Percentiles rank a stretch among this genome's conserved stretches.
phyloP scores from a whole-genome alignment of 352 stramenopile genomes.

The Peronospora tabacina region DNA sequence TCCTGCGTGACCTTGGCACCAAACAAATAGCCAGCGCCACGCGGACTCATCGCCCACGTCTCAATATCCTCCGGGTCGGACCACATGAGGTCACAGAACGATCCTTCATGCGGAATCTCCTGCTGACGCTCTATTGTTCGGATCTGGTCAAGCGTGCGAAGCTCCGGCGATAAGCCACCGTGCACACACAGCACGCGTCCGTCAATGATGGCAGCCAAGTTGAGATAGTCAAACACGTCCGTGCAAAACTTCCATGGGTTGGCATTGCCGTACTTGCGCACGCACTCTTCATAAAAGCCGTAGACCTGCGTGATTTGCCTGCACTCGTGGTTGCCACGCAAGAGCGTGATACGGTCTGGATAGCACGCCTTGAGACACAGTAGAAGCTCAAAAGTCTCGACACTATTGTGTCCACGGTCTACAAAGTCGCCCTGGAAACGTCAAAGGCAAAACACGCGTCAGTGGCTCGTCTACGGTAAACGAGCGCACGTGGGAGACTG shows the following conservation, averaged over 20 bases:
- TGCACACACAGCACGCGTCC: slow-evolving; percentile 89
- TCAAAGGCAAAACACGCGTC: slow-evolving; percentile 5
- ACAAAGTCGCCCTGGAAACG: slow-evolving; percentile 78
- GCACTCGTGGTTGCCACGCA: slow-evolving; percentile 87
- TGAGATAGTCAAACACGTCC: slow-evolving; percentile 95
- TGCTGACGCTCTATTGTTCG: slow-evolving; percentile 94
- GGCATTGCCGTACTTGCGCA: slow-evolving; percentile 95
- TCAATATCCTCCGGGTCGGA: slow-evolving; percentile 94
- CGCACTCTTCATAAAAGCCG: slow-evolving; percentile 96
- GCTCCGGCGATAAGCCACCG: slow-evolving; percentile 91
- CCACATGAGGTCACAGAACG: slow-evolving; percentile 98
- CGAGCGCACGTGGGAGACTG: too few species aligned
- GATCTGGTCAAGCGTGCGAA: slow-evolving; percentile 93
- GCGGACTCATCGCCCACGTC: slow-evolving; percentile 85
- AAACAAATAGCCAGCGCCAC: slow-evolving; percentile 84
- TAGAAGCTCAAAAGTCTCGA: slow-evolving; percentile 86
- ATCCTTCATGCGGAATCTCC: slow-evolving; percentile 92
- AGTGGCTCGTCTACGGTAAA: background rate
- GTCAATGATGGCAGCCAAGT: slow-evolving; percentile 92
- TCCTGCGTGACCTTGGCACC: slow-evolving; percentile 80
- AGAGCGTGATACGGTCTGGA: slow-evolving; percentile 82
- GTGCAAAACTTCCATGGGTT: slow-evolving; percentile 95
- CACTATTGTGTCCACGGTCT: slow-evolving; percentile 85
- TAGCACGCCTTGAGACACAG: slow-evolving; percentile 83
- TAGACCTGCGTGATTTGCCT: slow-evolving; percentile 97